These are phyloP conservation scores for Domatiomyces globalis DNA, from an alignment of 2,329 filamentous ascomycete genomes.

Conservation along the genomic window DNA sequence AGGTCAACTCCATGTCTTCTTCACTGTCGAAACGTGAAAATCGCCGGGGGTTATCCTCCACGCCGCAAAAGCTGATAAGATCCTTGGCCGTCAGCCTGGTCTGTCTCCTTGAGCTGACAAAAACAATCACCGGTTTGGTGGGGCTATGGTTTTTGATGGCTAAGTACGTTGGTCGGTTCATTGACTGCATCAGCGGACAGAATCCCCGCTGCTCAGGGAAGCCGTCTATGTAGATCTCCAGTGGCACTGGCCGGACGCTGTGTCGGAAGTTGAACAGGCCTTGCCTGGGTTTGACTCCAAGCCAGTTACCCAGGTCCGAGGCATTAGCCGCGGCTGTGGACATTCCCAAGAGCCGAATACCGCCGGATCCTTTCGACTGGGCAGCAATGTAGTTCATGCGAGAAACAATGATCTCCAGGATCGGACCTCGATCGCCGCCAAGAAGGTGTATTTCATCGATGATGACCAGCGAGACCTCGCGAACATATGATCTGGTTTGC, in stretches of 20 bases:
- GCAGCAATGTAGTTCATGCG: constrained; percentile 98
- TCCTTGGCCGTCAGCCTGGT: constrained; percentile 92
- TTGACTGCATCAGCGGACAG: constrained; percentile 95
- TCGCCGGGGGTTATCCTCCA: constrained; percentile 91
- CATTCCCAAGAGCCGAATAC: constrained; percentile 91
- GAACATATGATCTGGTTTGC: constrained; percentile 93
- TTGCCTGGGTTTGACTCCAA: constrained; percentile 68
- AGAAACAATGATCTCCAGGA: constrained; percentile 87
- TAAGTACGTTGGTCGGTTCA: constrained; percentile 93
- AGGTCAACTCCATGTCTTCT: constrained; percentile 76
- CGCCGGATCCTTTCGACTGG: constrained; percentile 68
- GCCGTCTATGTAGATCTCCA: constrained; percentile 94
- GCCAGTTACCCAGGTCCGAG: constrained; percentile 84
- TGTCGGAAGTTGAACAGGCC: constrained; percentile 90
- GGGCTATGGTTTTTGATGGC: constrained; percentile 95
- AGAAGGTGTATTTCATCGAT: constrained; percentile 97
- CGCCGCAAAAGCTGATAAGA: constrained; percentile 90
- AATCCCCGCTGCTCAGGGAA: constrained; percentile 93
- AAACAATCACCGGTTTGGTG: constrained; percentile 93
- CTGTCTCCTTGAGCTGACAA: constrained; percentile 88
- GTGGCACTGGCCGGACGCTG: constrained; percentile 84
- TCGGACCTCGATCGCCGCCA: constrained; percentile 91
- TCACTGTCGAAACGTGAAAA: constrained; percentile 82
- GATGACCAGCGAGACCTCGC: constrained; percentile 87
- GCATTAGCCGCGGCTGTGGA: constrained; percentile 97